A percentile compares a stretch with the other conserved stretches of the same genome.
These are phyloP conservation scores for Venustampulla echinocandica DNA, from an alignment of 495 filamentous ascomycete genomes.

Conservation along the genomic window DNA sequence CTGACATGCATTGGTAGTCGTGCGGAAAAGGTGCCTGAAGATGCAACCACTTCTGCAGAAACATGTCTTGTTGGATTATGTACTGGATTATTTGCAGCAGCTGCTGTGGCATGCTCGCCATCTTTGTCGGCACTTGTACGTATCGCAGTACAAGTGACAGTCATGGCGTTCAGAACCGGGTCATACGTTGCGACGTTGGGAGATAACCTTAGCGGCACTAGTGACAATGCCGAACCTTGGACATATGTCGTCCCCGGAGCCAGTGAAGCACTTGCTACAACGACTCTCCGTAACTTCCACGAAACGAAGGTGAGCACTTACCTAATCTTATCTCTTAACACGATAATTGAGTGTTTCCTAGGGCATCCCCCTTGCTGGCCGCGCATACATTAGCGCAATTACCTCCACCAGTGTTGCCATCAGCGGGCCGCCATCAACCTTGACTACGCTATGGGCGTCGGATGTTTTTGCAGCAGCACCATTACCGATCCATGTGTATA, in stretches of 20 bases:
- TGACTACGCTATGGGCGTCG: slow-evolving; percentile 49
- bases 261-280: slow-evolving; percentile 32
- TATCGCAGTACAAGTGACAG: slow-evolving; percentile 58
- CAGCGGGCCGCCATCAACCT: slow-evolving; percentile 64
- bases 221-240: slow-evolving; percentile 45
- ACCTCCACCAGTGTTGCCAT: slow-evolving; percentile 62
- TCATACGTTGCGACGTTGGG: slow-evolving; percentile 45
- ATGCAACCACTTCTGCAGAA: slow-evolving; percentile 31
- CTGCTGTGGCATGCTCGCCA: slow-evolving; percentile 58
- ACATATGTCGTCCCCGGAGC: slow-evolving; percentile 43
- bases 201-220: slow-evolving; percentile 39
- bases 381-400: slow-evolving; percentile 67
- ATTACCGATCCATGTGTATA: slow-evolving; percentile 61
- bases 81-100: slow-evolving; percentile 63
- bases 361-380: slow-evolving; percentile 48
- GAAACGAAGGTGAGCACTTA: slow-evolving; percentile 31
- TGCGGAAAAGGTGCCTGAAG: slow-evolving; percentile 37
- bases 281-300: slow-evolving; percentile 44
- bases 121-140: slow-evolving; percentile 61
- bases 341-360: slow-evolving; percentile 22
- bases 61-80: slow-evolving; percentile 56
- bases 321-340: not conserved
- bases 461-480: slow-evolving; percentile 46
- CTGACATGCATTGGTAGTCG: slow-evolving; percentile 29
- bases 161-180: slow-evolving; percentile 66